Conservation (phyloP, 1,139 yeast species). For the Kodamaea arcana region DNA sequence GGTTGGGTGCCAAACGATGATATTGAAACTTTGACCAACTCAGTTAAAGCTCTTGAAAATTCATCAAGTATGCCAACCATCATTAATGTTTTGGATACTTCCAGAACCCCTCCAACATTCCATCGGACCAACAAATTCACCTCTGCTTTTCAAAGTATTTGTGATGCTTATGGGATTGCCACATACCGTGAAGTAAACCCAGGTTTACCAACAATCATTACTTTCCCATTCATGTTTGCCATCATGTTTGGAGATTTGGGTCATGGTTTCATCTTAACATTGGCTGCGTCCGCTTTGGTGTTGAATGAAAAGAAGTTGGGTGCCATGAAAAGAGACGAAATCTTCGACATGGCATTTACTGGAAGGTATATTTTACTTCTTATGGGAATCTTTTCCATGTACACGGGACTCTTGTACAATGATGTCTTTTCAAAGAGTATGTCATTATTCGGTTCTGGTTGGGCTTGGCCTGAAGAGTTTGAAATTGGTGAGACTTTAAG, state of each 20-base stretch:
- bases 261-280: slow-evolving; percentile 64
- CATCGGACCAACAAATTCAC: slow-evolving; percentile 77
- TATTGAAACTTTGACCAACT: slow-evolving; percentile 30
- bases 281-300: slow-evolving; percentile 59
- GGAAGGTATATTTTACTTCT: slow-evolving; percentile 71
- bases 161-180: slow-evolving; percentile 79
- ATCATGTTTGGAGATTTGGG: slow-evolving; percentile 87
- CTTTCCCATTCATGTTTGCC: slow-evolving; percentile 85
- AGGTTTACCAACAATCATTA: slow-evolving; percentile 72
- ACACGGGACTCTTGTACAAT: slow-evolving; percentile 73
- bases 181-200: slow-evolving; percentile 77
- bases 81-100: slow-evolving; percentile 59
- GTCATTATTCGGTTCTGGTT: slow-evolving; percentile 67
- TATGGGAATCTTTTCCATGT: slow-evolving; percentile 77
- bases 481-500: slow-evolving; percentile 53
- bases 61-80: slow-evolving; percentile 34
- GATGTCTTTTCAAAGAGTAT: slow-evolving; percentile 77
- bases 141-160: slow-evolving; percentile 68
- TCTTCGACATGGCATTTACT: slow-evolving; percentile 74
- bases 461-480: slow-evolving; percentile 68
- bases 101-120: slow-evolving; percentile 73
- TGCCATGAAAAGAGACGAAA: slow-evolving; percentile 67
- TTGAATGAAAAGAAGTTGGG: slow-evolving; percentile 56
- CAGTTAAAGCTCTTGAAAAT: slow-evolving; percentile 24
- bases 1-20: slow-evolving; percentile 79